Evolutionary conservation across 495 filamentous ascomycete genomes (phyloP).

Genomic region (Oidiodendron maius): DNA sequence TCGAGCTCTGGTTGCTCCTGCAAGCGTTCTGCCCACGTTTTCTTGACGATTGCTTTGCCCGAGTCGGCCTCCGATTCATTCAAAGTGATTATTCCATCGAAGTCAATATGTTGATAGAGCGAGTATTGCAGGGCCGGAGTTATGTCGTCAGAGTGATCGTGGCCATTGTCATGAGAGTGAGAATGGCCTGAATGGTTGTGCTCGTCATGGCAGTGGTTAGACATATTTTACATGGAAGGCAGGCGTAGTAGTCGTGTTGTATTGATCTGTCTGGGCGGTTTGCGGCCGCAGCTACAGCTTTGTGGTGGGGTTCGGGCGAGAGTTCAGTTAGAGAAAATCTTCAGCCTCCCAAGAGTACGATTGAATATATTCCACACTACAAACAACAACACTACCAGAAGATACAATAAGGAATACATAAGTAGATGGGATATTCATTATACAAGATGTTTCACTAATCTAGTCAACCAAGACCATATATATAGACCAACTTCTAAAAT

Average conservation of each 20-base stretch:
- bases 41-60: slow-evolving; percentile 73
- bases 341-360: too few species aligned
- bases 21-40: slow-evolving; percentile 82
- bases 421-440: too few species aligned
- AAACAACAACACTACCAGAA: too few species aligned
- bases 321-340: too few species aligned
- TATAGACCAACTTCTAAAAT: slow-evolving; percentile 12
- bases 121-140: slow-evolving; percentile 82
- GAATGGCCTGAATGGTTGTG: slow-evolving; percentile 23
- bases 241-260: background rate
- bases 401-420: too few species aligned
- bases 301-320: too few species aligned
- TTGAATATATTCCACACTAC: too few species aligned
- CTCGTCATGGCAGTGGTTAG: slow-evolving; percentile 23
- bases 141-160: slow-evolving; percentile 67
- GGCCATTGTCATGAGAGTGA: slow-evolving; percentile 27
- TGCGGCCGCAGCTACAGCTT: background rate
- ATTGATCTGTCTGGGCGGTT: background rate
- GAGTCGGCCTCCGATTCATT: slow-evolving; percentile 69
- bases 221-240: slow-evolving; percentile 34
- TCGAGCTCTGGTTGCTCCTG: slow-evolving; percentile 63
- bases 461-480: too few species aligned
- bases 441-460: too few species aligned
- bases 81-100: slow-evolving; percentile 75
- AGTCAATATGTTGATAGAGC: slow-evolving; percentile 86